Conservation (phyloP, 2,329 filamentous ascomycete species). For the Atkinsonella texensis region DNA sequence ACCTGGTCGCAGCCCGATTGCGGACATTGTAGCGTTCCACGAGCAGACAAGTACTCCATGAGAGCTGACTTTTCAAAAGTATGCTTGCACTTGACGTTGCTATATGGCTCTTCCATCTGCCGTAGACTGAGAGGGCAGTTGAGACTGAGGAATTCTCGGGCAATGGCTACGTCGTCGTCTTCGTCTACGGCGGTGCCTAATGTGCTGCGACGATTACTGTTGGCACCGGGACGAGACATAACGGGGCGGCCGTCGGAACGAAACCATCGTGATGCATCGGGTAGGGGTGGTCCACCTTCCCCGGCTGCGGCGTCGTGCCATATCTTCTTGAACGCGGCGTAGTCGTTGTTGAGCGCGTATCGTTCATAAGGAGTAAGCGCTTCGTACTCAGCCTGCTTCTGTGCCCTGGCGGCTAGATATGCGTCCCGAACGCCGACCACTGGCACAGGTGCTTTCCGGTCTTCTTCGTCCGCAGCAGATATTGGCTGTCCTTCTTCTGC, state of each 20-base stretch:
- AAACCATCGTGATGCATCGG: conserved; percentile 44
- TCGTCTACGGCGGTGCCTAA: conserved; percentile 15
- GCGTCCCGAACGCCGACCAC: conserved; percentile 18
- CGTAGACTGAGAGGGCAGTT: conserved; percentile 59
- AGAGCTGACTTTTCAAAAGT: conserved; percentile 59
- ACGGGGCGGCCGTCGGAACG: conserved; percentile 31
- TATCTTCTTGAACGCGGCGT: conserved; percentile 44
- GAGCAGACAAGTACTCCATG: conserved; percentile 36
- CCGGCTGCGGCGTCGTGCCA: conserved; percentile 43
- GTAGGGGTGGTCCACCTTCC: conserved; percentile 36
- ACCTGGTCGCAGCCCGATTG: conserved; percentile 52
- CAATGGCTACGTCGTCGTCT: conserved; percentile 59
- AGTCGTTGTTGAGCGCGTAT: conserved; percentile 46
- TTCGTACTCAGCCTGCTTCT: conserved; percentile 31
- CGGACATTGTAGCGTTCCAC: conserved; percentile 43
- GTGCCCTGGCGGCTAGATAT: conserved; percentile 23
- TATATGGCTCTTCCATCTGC: conserved; percentile 54
- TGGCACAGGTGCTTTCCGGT: conserved; percentile 12
- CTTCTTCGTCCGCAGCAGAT: conserved; percentile 7
- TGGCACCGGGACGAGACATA: conserved; percentile 14
- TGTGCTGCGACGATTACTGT: not conserved
- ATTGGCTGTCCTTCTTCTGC: conserved; percentile 8
- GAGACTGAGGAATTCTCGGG: conserved; percentile 49
- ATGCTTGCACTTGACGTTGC: conserved; percentile 56
- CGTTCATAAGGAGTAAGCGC: conserved; percentile 29